Evolutionary conservation across 2,329 filamentous ascomycete species (phyloP).

Genomic region (Exophiala mesophila): DNA sequence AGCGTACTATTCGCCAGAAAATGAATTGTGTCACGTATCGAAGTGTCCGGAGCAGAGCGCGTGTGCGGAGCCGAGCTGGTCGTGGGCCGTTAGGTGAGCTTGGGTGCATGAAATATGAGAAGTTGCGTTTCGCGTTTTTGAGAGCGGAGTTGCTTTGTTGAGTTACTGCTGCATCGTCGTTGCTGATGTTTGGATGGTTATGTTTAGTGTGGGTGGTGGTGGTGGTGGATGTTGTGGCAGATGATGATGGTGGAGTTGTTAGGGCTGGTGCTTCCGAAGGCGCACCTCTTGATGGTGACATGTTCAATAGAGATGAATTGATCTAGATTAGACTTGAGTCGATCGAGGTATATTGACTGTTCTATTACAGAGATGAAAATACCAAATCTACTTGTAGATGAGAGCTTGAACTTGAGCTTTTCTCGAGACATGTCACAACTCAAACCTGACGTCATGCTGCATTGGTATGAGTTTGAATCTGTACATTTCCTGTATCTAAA

Average conservation of each 20-base stretch:
- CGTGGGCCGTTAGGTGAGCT: slow-evolving; percentile 4
- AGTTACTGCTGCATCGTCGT: slow-evolving; percentile 17
- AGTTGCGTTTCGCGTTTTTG: slow-evolving; percentile 22
- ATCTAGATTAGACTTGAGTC: too few relatives aligned
- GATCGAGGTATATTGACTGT: too few relatives aligned
- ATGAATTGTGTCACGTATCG: slow-evolving; percentile 23
- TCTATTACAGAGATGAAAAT: too few relatives aligned
- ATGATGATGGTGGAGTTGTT: too few relatives aligned
- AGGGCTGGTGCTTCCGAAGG: background rate
- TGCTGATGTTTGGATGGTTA: background rate
- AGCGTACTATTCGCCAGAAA: slow-evolving; percentile 26
- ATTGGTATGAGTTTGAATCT: too few relatives aligned
- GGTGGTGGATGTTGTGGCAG: too few relatives aligned
- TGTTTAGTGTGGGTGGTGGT: background rate
- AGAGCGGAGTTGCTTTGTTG: slow-evolving; percentile 25
- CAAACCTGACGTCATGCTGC: too few relatives aligned
- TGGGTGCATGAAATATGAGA: slow-evolving; percentile 24
- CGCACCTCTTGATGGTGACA: slow-evolving; percentile 4
- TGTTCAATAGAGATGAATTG: slow-evolving; percentile 1
- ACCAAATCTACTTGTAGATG: too few relatives aligned
- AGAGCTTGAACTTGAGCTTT: too few relatives aligned
- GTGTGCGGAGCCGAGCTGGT: slow-evolving; percentile 22
- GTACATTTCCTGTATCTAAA: too few relatives aligned
- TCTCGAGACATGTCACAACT: too few relatives aligned
- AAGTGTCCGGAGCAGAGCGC: slow-evolving; percentile 24